Percentiles rank a stretch among this genome's conserved stretches.
phyloP scores from a whole-genome alignment of 2,329 filamentous ascomycete species.

The Thermothelomyces thermophilus region DNA sequence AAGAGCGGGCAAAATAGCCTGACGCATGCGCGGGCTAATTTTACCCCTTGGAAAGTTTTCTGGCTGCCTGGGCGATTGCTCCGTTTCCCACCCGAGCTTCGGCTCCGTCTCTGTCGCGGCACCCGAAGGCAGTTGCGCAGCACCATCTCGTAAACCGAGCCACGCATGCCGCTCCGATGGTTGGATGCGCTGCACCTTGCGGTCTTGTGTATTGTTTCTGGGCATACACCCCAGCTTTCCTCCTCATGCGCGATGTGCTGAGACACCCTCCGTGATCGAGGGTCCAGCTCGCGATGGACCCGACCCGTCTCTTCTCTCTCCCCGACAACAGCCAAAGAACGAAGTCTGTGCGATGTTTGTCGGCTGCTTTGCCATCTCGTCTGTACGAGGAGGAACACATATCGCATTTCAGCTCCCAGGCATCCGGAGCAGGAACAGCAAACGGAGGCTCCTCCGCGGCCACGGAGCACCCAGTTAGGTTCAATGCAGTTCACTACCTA shows the following conservation, averaged over 20 bases:
- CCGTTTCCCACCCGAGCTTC: background rate
- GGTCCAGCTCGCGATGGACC: too few species aligned
- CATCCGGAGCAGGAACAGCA: background rate
- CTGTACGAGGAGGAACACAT: too few species aligned
- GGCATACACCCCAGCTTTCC: too few species aligned
- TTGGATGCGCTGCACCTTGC: background rate
- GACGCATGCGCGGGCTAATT: constrained; percentile 10
- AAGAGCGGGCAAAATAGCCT: constrained; percentile 13
- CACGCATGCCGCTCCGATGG: constrained; percentile 5
- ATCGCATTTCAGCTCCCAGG: too few species aligned
- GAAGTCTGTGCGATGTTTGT: too few species aligned
- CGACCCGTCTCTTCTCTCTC: too few species aligned
- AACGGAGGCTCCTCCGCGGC: background rate
- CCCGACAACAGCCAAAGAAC: too few species aligned
- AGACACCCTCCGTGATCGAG: too few species aligned
- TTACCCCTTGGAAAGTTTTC: constrained; percentile 5
- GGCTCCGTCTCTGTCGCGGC: constrained; percentile 1
- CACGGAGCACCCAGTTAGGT: too few species aligned
- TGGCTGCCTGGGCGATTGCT: constrained; percentile 2
- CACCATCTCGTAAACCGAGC: constrained; percentile 12
- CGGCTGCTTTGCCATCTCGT: too few species aligned
- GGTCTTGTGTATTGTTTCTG: background rate
- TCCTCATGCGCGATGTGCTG: too few species aligned
- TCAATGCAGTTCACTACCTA: too few species aligned
- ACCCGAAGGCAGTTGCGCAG: background rate